Conservation (phyloP, 768 basidiomycete species). For the Mycena capillaripes region DNA sequence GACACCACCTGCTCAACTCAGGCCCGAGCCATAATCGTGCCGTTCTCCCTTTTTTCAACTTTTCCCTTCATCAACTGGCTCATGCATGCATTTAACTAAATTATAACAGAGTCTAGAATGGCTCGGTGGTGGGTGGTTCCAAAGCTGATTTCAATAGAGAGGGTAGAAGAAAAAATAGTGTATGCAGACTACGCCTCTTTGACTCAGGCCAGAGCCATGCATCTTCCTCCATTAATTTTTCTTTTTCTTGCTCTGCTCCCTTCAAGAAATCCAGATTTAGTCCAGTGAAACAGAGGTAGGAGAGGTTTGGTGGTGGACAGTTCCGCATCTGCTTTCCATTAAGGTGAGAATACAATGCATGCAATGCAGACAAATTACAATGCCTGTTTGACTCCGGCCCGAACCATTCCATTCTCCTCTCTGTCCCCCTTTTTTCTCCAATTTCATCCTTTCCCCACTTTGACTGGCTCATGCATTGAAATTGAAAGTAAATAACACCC, state of each 20-base stretch:
- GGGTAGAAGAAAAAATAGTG: no score
- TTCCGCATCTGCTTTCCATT: conserved; percentile 1
- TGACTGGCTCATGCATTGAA: background rate
- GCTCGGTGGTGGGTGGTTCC: conserved; percentile 1
- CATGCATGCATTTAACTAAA: no score
- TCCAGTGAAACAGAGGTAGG: background rate
- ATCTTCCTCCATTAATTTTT: no score
- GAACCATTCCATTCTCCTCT: background rate
- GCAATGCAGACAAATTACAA: background rate
- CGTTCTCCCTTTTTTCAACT: no score
- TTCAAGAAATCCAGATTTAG: no score
- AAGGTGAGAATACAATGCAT: background rate
- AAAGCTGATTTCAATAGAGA: background rate
- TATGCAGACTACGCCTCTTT: background rate
- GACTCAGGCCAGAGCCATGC: conserved; percentile 11
- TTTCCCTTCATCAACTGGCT: no score
- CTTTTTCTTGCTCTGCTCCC: background rate
- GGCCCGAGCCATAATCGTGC: background rate
- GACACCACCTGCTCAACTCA: conserved; percentile 9
- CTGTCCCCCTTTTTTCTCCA: no score
- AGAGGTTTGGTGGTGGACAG: conserved; percentile 5
- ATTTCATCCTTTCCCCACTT: no score
- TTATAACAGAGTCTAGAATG: background rate
- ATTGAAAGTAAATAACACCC: background rate
- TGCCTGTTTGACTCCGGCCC: conserved; percentile 20